Evolutionary conservation across 208 protist genomes (phyloP).

Genomic region (Trypanosoma caninum): DNA sequence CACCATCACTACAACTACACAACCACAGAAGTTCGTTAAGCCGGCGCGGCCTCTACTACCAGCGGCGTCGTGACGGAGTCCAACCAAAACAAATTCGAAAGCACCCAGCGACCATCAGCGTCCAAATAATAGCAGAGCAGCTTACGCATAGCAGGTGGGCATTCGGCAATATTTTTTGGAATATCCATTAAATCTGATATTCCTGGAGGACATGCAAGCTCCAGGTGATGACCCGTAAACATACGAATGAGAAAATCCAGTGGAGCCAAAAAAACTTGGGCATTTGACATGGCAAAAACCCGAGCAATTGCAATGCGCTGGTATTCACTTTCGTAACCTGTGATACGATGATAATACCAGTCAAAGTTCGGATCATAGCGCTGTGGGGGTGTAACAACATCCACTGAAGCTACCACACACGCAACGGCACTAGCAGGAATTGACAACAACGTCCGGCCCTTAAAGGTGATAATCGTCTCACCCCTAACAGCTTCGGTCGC

Average conservation of each 20-base stretch:
- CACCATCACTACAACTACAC: not conserved
- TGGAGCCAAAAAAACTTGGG: constrained; percentile 28
- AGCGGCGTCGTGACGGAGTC: constrained; percentile 13
- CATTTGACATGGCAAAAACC: constrained; percentile 55
- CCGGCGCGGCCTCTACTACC: not conserved
- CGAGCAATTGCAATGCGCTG: constrained; percentile 70
- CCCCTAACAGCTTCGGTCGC: not conserved
- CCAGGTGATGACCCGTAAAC: constrained; percentile 50
- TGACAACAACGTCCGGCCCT: constrained; percentile 30
- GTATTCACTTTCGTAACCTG: constrained; percentile 64
- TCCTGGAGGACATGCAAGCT: constrained; percentile 52
- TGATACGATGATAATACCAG: constrained; percentile 79
- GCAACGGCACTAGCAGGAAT: constrained; percentile 54
- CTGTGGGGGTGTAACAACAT: constrained; percentile 70
- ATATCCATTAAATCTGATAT: constrained; percentile 50
- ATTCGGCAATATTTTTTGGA: constrained; percentile 47
- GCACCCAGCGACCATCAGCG: constrained; percentile 45
- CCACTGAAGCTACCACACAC: constrained; percentile 53
- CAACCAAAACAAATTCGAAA: constrained; percentile 48
- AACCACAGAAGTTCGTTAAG: not conserved
- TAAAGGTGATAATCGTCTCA: constrained; percentile 30
- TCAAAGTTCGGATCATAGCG: constrained; percentile 63
- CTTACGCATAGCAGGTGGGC: constrained; percentile 61
- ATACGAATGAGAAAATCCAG: constrained; percentile 73
- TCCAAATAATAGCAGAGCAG: constrained; percentile 78